phyloP scores from a whole-genome alignment of 2,329 filamentous ascomycete species.

The Diaporthe citrichinensis region DNA sequence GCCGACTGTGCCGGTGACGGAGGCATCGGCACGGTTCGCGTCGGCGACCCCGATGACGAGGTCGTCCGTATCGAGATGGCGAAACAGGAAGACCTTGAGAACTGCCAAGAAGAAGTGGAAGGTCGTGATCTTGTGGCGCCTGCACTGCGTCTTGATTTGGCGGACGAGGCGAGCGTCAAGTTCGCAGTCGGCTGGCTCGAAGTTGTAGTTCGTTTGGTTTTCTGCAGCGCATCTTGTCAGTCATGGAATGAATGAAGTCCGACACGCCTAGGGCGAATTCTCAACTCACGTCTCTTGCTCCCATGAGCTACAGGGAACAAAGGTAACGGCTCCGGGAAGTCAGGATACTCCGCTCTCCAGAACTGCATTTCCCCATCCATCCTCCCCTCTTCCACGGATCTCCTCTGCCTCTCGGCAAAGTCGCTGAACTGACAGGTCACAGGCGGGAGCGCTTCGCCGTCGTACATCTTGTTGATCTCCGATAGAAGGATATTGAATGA shows the following conservation, averaged over 20 bases:
- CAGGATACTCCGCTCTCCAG: constrained; percentile 16
- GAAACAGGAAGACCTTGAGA: constrained; percentile 54
- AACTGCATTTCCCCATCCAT: constrained; percentile 39
- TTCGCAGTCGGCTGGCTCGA: constrained; percentile 8
- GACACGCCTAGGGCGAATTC: neutral
- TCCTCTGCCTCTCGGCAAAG: constrained; percentile 45
- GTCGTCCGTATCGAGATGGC: constrained; percentile 52
- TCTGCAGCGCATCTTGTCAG: constrained; percentile 3
- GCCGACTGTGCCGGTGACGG: constrained; percentile 56
- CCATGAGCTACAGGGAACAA: constrained; percentile 27
- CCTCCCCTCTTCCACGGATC: constrained; percentile 4
- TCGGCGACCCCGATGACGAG: constrained; percentile 65
- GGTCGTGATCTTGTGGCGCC: constrained; percentile 40
- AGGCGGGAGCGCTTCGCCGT: neutral
- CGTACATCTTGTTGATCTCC: constrained; percentile 33
- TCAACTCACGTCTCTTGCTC: constrained; percentile 20
- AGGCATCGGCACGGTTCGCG: constrained; percentile 56
- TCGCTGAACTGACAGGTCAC: constrained; percentile 24
- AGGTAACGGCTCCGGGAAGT: constrained; percentile 30
- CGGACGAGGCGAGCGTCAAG: constrained; percentile 19
- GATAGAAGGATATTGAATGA: constrained; percentile 22
- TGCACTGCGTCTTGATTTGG: constrained; percentile 27
- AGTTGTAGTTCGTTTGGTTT: constrained; percentile 23
- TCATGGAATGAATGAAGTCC: neutral
- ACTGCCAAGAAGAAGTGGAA: constrained; percentile 64